Base-by-base conservation (phyloP, 1,284 basidiomycete genomes). In the Heterobasidion irregulare region DNA sequence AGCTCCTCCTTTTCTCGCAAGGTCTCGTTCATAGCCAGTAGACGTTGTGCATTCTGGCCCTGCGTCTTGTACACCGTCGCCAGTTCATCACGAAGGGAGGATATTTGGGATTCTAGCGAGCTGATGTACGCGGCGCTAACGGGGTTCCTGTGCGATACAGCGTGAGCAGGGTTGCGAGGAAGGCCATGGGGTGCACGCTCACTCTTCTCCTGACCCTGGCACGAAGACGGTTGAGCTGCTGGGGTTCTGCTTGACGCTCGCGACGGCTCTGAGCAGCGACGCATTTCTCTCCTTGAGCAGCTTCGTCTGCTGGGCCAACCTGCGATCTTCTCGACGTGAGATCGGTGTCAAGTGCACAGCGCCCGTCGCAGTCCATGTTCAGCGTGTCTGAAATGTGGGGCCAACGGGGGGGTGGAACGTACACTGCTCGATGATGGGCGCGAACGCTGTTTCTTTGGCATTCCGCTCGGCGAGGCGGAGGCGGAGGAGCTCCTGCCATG, bases 1-100 rank as follows among this genome's bases (percentile, higher is more conserved):
- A 85, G 65, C 59, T 94, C 90, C 67, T 98, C 95, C 68, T 93
- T 88, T 69, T 96, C 94, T 48, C 94, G 84, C 8, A 98, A 75
- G 0, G 91, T 90, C 69, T 99, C 96, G 59, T 92, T 96, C 86
- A 98, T 92, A 7, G 89, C 80, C 13, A 99, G 78, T 12, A 96
- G 77, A 44, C 92, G 80, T 68, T 98, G 95, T 1, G 94, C 92
- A 68, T 97, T 97, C 71, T 96, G 93, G 0, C 92, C 91, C 66
- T 98, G 95, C 0, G 93, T 92, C 70, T 97, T 96, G 78, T 99
- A 99, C 2, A 97, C 84, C 6, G 87, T 89, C 2, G 94, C 89
- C 46, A 98, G 77, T 68, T 98, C 96, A 63, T 92, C 89, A 32
- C 94, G 84, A 49, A 96, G 76, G 6, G 89, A 84, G 2, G 92